Percentiles rank a stretch among this genome's conserved stretches.
These are phyloP conservation scores for Debaryomycetaceae sp. DNA, from an alignment of 1,139 yeast species.

Conservation along the genomic window DNA sequence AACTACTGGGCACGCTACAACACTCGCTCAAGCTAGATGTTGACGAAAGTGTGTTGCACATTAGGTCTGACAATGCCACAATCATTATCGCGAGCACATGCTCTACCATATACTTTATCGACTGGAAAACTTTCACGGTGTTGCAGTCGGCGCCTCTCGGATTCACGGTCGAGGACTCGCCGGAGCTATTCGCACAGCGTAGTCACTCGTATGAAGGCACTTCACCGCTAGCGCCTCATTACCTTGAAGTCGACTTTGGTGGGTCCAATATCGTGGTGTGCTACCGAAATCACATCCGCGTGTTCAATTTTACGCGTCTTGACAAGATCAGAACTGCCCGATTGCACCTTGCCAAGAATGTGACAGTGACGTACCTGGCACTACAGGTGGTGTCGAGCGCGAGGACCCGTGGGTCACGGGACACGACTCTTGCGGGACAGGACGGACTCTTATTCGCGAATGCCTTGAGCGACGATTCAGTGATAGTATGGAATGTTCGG, in stretches of 20 bases:
- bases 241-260: conserved; percentile 44
- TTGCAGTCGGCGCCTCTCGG: conserved; percentile 7
- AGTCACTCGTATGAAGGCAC: conserved; percentile 2
- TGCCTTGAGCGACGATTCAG: conserved; percentile 23
- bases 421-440: conserved; percentile 29
- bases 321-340: conserved; percentile 2
- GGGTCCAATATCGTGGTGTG: conserved; percentile 28
- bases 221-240: conserved; percentile 3
- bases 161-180: conserved; percentile 4
- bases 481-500: conserved; percentile 31
- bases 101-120: conserved; percentile 11
- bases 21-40: conserved; percentile 8
- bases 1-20: conserved; percentile 13
- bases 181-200: conserved; percentile 3
- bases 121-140: conserved; percentile 9
- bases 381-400: conserved; percentile 7
- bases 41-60: conserved; percentile 10
- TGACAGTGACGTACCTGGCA: conserved; percentile 11
- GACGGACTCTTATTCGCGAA: conserved; percentile 45
- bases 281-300: conserved; percentile 14
- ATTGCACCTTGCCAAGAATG: conserved; percentile 7
- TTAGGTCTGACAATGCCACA: conserved; percentile 22
- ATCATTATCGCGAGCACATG: conserved; percentile 15
- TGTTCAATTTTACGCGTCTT: conserved; percentile 12
- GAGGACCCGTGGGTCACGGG: conserved; percentile 2